Evolutionary conservation across 352 stramenopile genomes (phyloP), one percentile per base, ranked within the genome.

Genomic region (Phytophthora pinifolia): DNA sequence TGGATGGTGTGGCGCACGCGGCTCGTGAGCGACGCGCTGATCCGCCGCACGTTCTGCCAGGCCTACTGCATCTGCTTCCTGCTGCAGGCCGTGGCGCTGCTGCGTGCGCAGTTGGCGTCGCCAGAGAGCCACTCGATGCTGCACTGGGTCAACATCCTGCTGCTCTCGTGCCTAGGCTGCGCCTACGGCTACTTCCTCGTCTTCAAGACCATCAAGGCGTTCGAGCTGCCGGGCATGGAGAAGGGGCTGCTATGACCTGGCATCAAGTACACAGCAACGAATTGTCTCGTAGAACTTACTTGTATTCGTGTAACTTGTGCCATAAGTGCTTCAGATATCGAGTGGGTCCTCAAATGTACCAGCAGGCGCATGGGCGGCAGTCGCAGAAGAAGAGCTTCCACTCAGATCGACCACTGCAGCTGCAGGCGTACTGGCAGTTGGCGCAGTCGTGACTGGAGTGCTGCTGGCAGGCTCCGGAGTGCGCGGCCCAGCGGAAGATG

Each of bases 131-230:
- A 94, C 57, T 94, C 85, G 59, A 54, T 72, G 46, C 68, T 94
- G 25, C 80, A 94, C 55, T 92, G 82, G 85, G 35, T 91, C 62
- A 92, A 94, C 58, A 79, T 94, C 34, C 42, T 92, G 44, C 48
- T 92, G 36, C 73, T 94, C 2, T 72, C 62, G 13, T 76, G 63
- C 9, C 68, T 94, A 0, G 82, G 82, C 29, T 70, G 60, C 12
- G 77, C 74, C 9, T 94, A 94, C 62, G 82, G 85, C 52, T 92
- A 92, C 66, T 92, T 94, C 48, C 72, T 94, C 29, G 54, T 79
- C 33, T 92, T 91, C 70, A 92, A 89, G 76, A 89, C 85, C 50
- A 92, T 92, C 64, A 94, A 94, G 66, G 82, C 81, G 20, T 94
- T 94, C 44, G 85, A 94, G 55, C 65, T 94, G 20, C 85, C 85